Evolutionary conservation across 2,329 filamentous ascomycete species (phyloP).

Genomic region (Aureobasidium sp.): DNA sequence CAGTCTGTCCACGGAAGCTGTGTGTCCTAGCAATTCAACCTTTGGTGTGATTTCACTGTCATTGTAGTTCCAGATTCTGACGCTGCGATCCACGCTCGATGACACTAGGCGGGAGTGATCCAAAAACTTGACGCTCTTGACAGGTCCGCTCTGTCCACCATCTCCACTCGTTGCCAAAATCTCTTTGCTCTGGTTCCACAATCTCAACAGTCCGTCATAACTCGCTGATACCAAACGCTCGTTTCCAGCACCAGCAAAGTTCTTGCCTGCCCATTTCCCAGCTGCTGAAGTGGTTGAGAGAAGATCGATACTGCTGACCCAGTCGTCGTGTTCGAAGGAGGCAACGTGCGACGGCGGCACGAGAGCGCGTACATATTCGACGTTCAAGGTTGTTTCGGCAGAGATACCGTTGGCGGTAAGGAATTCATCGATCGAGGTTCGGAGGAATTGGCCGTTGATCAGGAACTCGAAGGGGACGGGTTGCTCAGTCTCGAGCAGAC

Average conservation of each 20-base stretch:
- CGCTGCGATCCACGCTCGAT: constrained; percentile 73
- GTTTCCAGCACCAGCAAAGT: constrained; percentile 46
- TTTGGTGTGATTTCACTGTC: constrained; percentile 64
- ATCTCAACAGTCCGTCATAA: constrained; percentile 79
- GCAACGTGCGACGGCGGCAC: constrained; percentile 84
- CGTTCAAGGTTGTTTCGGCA: constrained; percentile 73
- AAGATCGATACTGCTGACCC: constrained; percentile 83
- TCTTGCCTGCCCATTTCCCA: constrained; percentile 48
- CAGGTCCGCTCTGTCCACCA: constrained; percentile 67
- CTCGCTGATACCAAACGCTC: constrained; percentile 82
- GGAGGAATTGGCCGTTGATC: constrained; percentile 86
- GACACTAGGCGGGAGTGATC: constrained; percentile 73
- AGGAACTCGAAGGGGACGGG: constrained; percentile 89
- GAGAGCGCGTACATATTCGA: constrained; percentile 90
- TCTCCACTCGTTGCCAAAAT: constrained; percentile 69
- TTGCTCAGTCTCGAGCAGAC: constrained; percentile 49
- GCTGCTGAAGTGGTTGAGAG: constrained; percentile 60
- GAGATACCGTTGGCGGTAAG: constrained; percentile 80
- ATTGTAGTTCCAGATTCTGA: constrained; percentile 83
- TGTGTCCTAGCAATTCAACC: constrained; percentile 79
- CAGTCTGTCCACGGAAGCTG: constrained; percentile 63
- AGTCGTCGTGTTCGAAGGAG: constrained; percentile 95
- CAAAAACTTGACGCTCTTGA: constrained; percentile 80
- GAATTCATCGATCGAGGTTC: constrained; percentile 84
- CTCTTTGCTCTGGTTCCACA: constrained; percentile 88